Evolutionary conservation across 371 early-diverging fungal genomes (phyloP).

Genomic region (Mucor lusitanicus): DNA sequence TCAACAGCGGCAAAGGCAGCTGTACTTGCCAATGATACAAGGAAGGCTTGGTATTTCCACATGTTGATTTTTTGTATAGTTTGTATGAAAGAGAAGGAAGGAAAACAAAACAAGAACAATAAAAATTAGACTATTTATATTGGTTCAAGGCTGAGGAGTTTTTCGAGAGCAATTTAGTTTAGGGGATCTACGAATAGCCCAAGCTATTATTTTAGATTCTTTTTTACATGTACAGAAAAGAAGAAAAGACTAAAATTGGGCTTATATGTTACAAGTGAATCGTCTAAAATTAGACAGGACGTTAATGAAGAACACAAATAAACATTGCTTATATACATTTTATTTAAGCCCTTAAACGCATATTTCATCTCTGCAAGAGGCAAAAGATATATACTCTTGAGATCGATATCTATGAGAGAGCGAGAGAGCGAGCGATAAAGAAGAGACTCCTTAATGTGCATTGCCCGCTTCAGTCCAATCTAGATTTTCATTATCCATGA

Average conservation of each 20-base stretch:
- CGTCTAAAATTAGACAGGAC: background rate
- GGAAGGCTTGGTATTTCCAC: conserved; percentile 17
- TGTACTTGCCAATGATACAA: conserved; percentile 13
- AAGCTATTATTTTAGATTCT: background rate
- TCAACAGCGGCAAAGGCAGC: conserved; percentile 19
- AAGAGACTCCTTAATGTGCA: too few species aligned
- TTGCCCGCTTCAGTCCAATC: too few species aligned
- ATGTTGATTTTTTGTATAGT: background rate
- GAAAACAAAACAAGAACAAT: background rate
- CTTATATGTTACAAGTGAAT: background rate
- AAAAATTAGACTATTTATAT: background rate
- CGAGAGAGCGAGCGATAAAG: too few species aligned
- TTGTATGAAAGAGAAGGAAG: background rate
- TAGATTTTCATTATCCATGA: too few species aligned
- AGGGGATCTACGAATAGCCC: background rate
- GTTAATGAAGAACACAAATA: background rate
- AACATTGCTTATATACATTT: background rate
- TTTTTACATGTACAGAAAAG: background rate
- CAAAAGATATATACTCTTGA: background rate
- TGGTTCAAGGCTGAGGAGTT: background rate
- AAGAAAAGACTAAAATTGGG: background rate
- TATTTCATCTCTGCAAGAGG: background rate
- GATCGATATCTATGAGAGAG: too few species aligned
- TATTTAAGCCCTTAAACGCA: background rate
- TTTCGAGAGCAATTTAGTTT: background rate